These are phyloP conservation scores for Solanum tacnaense DNA, from an alignment of 257 asterid genomes.

Conservation along the genomic window DNA sequence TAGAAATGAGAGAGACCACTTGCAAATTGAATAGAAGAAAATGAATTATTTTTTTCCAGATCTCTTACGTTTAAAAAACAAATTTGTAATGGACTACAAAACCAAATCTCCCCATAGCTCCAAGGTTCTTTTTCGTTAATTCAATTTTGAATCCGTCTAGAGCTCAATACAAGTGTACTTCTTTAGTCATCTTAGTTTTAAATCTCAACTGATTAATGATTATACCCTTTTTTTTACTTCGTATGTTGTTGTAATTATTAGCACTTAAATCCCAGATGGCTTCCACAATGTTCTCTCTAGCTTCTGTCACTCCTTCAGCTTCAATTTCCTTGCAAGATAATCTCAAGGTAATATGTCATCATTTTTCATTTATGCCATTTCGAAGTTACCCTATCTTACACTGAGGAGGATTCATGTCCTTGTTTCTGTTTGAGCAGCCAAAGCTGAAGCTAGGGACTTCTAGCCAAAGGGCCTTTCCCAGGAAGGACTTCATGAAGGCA, in stretches of 20 bases:
- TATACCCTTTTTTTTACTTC: not conserved
- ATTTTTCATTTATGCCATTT: not conserved
- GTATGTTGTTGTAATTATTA: not conserved
- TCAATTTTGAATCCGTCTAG: not conserved
- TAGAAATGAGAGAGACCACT: not conserved
- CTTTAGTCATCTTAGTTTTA: not conserved
- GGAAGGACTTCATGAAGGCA: conserved; percentile 19
- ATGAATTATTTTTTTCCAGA: not conserved
- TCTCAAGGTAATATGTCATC: conserved; percentile 25
- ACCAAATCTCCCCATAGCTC: not conserved
- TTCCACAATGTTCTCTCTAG: conserved; percentile 32
- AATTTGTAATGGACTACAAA: not conserved
- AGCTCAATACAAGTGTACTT: not conserved
- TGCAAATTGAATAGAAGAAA: not conserved
- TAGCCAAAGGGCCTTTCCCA: conserved; percentile 19
- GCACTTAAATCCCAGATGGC: conserved; percentile 29
- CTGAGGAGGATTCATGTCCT: not conserved
- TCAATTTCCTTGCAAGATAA: conserved; percentile 19
- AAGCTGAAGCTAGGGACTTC: conserved; percentile 29
- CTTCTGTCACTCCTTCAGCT: conserved; percentile 21
- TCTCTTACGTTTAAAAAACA: not conserved
- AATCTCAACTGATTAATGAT: not conserved
- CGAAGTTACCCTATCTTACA: not conserved
- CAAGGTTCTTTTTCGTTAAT: not conserved
- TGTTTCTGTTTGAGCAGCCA: conserved; percentile 23